Percentiles rank a stretch among this genome's conserved stretches.
Conservation (phyloP, 192 early-diverging fungal genomes). For the Umbelopsis isabellina region DNA sequence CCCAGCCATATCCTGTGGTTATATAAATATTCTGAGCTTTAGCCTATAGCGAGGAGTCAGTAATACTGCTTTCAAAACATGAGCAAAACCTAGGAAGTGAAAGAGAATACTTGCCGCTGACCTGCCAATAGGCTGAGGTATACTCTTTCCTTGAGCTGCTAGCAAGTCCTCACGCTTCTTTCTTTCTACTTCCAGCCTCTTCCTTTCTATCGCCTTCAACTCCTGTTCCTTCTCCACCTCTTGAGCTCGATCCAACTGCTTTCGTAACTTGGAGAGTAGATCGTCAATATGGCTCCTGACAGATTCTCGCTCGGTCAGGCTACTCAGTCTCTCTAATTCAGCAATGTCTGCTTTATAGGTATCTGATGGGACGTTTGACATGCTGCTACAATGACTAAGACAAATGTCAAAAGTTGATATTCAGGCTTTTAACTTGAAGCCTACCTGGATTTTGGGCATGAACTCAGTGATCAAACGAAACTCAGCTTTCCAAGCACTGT, state of each 20-base stretch:
- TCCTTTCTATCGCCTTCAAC: constrained; percentile 4
- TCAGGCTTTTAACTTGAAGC: no score
- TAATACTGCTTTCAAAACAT: neutral
- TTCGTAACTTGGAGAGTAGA: neutral
- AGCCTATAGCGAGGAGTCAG: constrained; percentile 13
- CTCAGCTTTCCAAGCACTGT: no score
- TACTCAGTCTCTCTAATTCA: neutral
- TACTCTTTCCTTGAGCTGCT: constrained; percentile 18
- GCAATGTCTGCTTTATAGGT: constrained; percentile 3
- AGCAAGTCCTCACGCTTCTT: constrained; percentile 16
- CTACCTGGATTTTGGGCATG: no score
- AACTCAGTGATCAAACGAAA: no score
- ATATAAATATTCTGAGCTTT: constrained; percentile 24
- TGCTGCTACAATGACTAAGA: neutral
- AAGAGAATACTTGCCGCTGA: neutral
- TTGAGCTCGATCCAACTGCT: neutral
- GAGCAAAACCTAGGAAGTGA: neutral
- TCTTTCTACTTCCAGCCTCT: constrained; percentile 8
- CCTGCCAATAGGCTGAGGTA: constrained; percentile 25
- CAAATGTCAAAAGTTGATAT: no score
- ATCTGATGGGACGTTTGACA: neutral
- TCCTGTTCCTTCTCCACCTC: constrained; percentile 2
- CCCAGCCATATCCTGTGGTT: constrained; percentile 26
- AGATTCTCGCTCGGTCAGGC: neutral
- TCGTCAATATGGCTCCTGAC: neutral